Evolutionary conservation across 495 filamentous ascomycete species (phyloP).

Genomic region (Cudoniella acicularis): DNA sequence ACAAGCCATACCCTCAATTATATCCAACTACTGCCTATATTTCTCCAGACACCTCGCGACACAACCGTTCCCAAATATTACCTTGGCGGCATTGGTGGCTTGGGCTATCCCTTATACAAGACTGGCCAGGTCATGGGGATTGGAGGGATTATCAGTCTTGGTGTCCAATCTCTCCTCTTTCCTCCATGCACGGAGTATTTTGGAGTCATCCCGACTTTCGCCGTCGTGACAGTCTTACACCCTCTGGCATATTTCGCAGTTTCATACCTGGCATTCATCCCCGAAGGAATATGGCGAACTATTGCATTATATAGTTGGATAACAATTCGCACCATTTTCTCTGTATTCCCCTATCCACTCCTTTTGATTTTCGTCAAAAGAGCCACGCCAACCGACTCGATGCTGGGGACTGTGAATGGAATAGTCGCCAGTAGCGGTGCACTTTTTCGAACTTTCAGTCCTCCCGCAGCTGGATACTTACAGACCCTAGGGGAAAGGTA

Average conservation of each 20-base stretch:
- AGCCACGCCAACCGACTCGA: conserved; percentile 67
- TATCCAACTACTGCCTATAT: neutral
- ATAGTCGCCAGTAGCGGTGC: conserved; percentile 82
- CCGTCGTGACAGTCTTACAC: conserved; percentile 70
- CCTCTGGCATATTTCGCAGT: conserved; percentile 78
- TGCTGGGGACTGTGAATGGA: conserved; percentile 87
- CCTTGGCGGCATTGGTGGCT: conserved; percentile 66
- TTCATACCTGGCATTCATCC: conserved; percentile 85
- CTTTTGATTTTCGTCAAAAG: conserved; percentile 78
- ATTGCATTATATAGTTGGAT: conserved; percentile 66
- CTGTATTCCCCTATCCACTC: conserved; percentile 78
- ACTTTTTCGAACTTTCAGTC: conserved; percentile 76
- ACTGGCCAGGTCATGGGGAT: conserved; percentile 83
- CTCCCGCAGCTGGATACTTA: conserved; percentile 75
- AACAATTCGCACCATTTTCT: conserved; percentile 78
- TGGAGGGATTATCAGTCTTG: conserved; percentile 80
- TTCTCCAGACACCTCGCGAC: conserved; percentile 4
- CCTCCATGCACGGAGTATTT: neutral
- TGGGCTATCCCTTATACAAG: conserved; percentile 69
- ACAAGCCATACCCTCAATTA: neutral
- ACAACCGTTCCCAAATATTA: conserved; percentile 4
- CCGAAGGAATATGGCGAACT: conserved; percentile 56
- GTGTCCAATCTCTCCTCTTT: conserved; percentile 51
- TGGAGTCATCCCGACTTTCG: conserved; percentile 43
- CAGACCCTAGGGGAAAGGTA: conserved; percentile 71